Evolutionary conservation across 2,329 filamentous ascomycete genomes (phyloP), one percentile per base, ranked within the genome.

Genomic region (Epichloe brachyelytri): DNA sequence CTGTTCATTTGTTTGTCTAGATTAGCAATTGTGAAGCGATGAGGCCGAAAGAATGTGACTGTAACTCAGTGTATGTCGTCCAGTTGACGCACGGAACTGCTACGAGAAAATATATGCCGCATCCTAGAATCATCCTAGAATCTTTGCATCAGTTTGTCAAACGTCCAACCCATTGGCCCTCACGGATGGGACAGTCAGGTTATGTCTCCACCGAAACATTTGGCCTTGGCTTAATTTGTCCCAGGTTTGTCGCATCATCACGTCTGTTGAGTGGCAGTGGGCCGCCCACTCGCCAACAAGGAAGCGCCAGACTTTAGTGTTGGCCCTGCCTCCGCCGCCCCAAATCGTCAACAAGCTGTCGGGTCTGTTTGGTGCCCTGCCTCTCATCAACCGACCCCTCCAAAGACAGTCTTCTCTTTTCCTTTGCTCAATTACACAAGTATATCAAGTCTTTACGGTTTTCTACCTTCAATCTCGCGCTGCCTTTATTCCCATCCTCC

Each of bases 341-440:
- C 19, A 19, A 17, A 20, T 33, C 11, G 22, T 44, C 22, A 22
- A 22, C 19, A 33, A 30, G 30, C 30, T 30, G 30, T 11, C 8
- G 30, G 30, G 30, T 20, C n/a, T 19, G 3, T 38, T 38, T 38
- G 37, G 5, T 47, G 43, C 49, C 49, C 43, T 40, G 46, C 54
- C 45, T 30, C 54, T 39, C 33, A 15, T 47, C 30, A 26, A 26
- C 26, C 17, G 17, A 52, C 51, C 36, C 55, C 51, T 55, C 53
- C 6, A 43, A 36, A 15, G 43, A 46, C 8, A 12, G 36, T 15
- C 22, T 26, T 14, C 11, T 36, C 11, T 17, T 4, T 33, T 33
- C 19, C 19, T 4, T n/a, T 14, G 40, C 39, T n/a, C 8, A 19
- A 19, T 38, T 49, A 4, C 33, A 17, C 8, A 39, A 19, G 20